Base-by-base conservation (phyloP, 371 early-diverging fungal genomes). In the Astathelohania contejeani region DNA sequence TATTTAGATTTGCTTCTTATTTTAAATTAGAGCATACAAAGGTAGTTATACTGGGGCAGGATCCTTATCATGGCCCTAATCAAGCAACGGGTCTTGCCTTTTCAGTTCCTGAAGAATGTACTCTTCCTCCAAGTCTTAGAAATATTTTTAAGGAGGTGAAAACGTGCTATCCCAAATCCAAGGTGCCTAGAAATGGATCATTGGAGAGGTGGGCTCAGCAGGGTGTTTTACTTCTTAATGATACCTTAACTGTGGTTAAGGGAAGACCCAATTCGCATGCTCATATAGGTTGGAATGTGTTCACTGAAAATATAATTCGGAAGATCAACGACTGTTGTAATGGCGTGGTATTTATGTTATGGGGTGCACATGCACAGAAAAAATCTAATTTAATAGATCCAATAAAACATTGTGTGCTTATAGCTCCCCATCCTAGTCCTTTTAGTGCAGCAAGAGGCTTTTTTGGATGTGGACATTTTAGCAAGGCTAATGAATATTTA, bases 201-300 rank as follows among this genome's bases (percentile, higher is more conserved):
- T 76, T 90, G 10, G 76, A 75, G 32, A 79, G 80, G 19, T 87
- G 86, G 87, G 81, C 82, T 0, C 76, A 83, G 67, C 85, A 87
- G 64, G 91, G 94, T 3, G 94, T 96, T 7, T 73, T 96, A 37
- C 59, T 96, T 62, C 78, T 96, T 29, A 96, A 96, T 67, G 81
- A 92, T 2, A 71, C 83, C 26, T 77, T 96, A 53, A 91, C 88
- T 4, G 96, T 96, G 12, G 82, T 79, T 48, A 79, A 79, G 9
- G 79, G 81, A 63, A 66, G 81, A 29, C 80, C 96, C 25, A 82
- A 79, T 45, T 86, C 88, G 28, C 96, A 96, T 76, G 72, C 81
- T n/a, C 72, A 75, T 3, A 71, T 77, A 53, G 90, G 90, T 0
- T 96, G 96, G 96, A 81, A 83, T 52, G 66, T 72, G 37, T 81